Evolutionary conservation across 345 rosid genomes (phyloP).

Genomic region (Sisymbrium altissimum): DNA sequence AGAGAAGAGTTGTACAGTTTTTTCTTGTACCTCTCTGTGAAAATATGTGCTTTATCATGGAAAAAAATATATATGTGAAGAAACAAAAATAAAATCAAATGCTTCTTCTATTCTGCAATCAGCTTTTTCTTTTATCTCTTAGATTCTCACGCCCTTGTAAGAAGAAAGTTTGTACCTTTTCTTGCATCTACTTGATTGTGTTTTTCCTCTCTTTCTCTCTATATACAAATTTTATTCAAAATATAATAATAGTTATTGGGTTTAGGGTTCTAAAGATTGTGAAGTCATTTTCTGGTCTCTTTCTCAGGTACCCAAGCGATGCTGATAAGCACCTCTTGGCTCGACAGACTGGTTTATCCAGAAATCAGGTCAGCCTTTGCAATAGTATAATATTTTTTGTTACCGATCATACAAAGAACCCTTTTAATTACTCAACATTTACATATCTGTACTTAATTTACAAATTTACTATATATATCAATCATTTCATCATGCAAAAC

Average conservation of each 20-base stretch:
- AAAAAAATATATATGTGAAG: conserved; percentile 6
- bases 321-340: conserved; percentile 99
- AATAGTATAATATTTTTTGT: background rate
- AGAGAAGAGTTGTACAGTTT: conserved; percentile 21
- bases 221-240: background rate
- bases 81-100: conserved; percentile 11
- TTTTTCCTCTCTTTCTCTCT: conserved; percentile 10
- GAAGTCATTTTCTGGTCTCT: conserved; percentile 80
- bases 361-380: conserved; percentile 77
- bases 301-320: conserved; percentile 99
- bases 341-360: conserved; percentile 97
- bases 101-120: conserved; percentile 28
- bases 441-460: background rate
- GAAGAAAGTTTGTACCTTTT: conserved; percentile 35
- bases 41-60: conserved; percentile 18
- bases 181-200: conserved; percentile 37
- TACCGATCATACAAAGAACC: conserved; percentile 10
- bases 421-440: conserved; percentile 1
- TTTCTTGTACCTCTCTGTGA: conserved; percentile 1
- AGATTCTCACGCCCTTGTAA: conserved; percentile 80
- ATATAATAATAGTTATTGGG: conserved; percentile 2
- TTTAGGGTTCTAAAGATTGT: conserved; percentile 37
- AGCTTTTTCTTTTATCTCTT: conserved; percentile 43
- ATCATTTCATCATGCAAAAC: conserved; percentile 31
- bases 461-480: conserved; percentile 10